These are phyloP conservation scores for Coniella lustricola DNA, from an alignment of 2,329 filamentous ascomycete genomes.

Conservation along the genomic window DNA sequence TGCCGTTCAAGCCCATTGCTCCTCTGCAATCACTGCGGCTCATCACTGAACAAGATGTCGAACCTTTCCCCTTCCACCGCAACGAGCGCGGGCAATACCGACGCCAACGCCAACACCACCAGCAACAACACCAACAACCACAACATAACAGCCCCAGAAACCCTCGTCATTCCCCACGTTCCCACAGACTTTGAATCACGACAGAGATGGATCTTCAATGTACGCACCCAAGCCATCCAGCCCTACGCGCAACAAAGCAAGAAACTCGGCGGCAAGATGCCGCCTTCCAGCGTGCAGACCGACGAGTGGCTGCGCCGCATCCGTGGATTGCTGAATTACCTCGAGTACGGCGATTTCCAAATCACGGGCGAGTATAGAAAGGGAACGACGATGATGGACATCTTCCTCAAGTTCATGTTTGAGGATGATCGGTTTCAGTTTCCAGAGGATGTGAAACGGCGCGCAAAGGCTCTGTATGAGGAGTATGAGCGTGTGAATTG, in stretches of 20 bases:
- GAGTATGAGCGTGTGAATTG: constrained; percentile 1
- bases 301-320: background rate
- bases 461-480: constrained; percentile 6
- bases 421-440: background rate
- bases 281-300: background rate
- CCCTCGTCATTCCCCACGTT: background rate
- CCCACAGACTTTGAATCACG: background rate
- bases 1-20: no score
- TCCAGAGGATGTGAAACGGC: background rate
- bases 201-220: background rate
- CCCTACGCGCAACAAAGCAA: background rate
- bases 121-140: background rate
- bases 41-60: no score
- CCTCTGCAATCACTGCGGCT: no score
- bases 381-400: background rate
- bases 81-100: no score
- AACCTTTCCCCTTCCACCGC: no score
- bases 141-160: background rate
- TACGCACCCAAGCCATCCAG: background rate
- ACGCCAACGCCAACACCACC: no score
- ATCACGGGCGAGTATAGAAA: background rate
- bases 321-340: background rate
- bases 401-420: background rate
- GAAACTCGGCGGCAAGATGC: background rate
- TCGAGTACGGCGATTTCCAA: constrained; percentile 1